Conservation (phyloP, 345 rosid species). For the Murraya koenigii region DNA sequence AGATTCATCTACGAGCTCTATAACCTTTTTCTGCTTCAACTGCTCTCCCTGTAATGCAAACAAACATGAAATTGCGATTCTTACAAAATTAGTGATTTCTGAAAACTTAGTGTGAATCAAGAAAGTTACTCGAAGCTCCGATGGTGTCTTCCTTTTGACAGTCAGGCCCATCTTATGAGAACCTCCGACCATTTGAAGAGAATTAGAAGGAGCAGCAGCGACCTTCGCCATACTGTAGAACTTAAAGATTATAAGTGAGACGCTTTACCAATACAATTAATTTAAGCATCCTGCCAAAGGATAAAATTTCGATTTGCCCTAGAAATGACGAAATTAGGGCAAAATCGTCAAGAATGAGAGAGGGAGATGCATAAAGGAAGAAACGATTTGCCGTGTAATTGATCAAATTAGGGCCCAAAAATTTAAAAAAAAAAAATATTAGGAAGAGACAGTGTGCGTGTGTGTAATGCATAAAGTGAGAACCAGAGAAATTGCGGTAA, state of each 20-base stretch:
- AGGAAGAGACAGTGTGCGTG: too few species aligned
- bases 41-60: slow-evolving; percentile 68
- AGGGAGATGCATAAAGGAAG: background rate
- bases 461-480: too few species aligned
- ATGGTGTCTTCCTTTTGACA: slow-evolving; percentile 76
- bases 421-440: too few species aligned
- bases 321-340: slow-evolving; percentile 4
- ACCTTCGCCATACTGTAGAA: slow-evolving; percentile 57
- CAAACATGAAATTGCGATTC: slow-evolving; percentile 6
- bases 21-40: slow-evolving; percentile 45
- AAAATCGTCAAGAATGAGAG: background rate
- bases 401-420: too few species aligned
- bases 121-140: slow-evolving; percentile 69
- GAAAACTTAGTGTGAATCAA: too few species aligned
- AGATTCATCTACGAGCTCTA: slow-evolving; percentile 57
- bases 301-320: slow-evolving; percentile 24
- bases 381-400: too few species aligned
- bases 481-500: slow-evolving; percentile 16
- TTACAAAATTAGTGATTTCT: background rate
- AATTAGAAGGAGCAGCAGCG: slow-evolving; percentile 45
- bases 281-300: background rate
- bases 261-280: slow-evolving; percentile 10
- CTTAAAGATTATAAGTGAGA: background rate
- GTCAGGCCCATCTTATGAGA: slow-evolving; percentile 37
- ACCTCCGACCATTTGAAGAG: slow-evolving; percentile 47